Conservation (phyloP, 257 asterid species). For the Lantana camara region DNA sequence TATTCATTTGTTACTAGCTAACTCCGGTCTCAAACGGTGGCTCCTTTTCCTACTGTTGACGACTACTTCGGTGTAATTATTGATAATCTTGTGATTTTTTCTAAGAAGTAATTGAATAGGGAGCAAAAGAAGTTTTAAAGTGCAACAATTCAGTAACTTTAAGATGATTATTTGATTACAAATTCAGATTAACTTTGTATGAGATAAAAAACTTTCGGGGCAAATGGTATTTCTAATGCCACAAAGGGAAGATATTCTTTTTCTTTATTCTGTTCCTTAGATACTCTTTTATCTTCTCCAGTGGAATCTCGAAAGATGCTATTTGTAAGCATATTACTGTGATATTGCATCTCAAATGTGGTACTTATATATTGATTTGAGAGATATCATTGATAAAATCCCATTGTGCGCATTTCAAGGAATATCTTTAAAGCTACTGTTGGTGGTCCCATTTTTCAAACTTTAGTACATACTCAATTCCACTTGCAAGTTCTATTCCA, state of each 20-base stretch:
- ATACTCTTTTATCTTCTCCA: neutral
- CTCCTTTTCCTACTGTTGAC: neutral
- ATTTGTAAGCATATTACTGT: conserved; percentile 1
- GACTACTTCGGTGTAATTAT: neutral
- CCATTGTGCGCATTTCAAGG: conserved; percentile 9
- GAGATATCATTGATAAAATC: neutral
- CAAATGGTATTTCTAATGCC: neutral
- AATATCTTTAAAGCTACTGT: conserved; percentile 23
- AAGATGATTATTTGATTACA: neutral
- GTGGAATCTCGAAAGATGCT: neutral
- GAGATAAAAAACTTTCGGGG: neutral
- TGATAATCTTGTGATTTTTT: neutral
- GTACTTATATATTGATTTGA: conserved; percentile 18
- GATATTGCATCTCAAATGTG: neutral
- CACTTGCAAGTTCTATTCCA: conserved; percentile 39
- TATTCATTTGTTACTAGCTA: neutral
- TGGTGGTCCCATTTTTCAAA: conserved; percentile 34
- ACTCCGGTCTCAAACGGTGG: neutral
- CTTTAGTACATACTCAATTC: conserved; percentile 34
- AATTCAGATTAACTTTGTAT: neutral
- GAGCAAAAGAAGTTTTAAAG: neutral
- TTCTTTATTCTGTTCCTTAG: neutral
- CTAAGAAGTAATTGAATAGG: neutral
- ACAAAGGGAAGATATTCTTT: neutral
- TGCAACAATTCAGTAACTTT: neutral